Base-by-base conservation (phyloP, 495 filamentous ascomycete genomes). In the Penicillium cosmopolitanum region DNA sequence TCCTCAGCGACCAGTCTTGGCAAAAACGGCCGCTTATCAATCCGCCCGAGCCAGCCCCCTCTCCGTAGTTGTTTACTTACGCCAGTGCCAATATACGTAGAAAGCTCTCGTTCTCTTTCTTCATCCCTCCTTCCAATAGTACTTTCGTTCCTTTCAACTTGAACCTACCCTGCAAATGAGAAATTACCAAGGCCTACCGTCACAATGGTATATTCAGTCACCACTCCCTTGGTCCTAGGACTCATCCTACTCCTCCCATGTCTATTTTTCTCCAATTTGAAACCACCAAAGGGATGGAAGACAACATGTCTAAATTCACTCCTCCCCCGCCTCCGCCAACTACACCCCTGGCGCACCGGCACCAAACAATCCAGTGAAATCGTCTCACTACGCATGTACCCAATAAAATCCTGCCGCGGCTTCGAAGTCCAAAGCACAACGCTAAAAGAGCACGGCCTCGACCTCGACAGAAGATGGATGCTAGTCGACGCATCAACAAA, bases 361-460 rank as follows among this genome's bases (percentile, higher is more conserved):
- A 57, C 58, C 34, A 62, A 57, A 31, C 61, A 67, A 57, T 63
- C 60, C 34, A 74, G 65, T 56, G 73, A 76, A 28, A 73, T 80
- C 36, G 53, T 73, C 60, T 69, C 72, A 8, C 52, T 97, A 44
- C 90, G 86, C 74, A 85, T 96, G 59, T 96, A 95, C 73, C 94
- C 94, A 4, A 81, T 98, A 65, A 97, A 98, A 76, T 92, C 89
- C 53, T 97, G 93, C 72, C 81, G 84, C 62, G 91, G 90, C 23
- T 84, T 97, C 55, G 85, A 93, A 69, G 68, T 96, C 60, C 71
- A 78, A 50, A 68, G 81, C 55, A 86, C 84, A 47, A 85, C 82
- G 34, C 80, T 96, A 4, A 73, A 89, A 28, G 76, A 84, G 35
- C 83, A 85, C 38, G 93, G 93, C 1, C 82, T 98, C 47, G 84